Evolutionary conservation across 805 yeast genomes (phyloP), one percentile per base, ranked within the genome.

Genomic region (Lachancea nothofagi): DNA sequence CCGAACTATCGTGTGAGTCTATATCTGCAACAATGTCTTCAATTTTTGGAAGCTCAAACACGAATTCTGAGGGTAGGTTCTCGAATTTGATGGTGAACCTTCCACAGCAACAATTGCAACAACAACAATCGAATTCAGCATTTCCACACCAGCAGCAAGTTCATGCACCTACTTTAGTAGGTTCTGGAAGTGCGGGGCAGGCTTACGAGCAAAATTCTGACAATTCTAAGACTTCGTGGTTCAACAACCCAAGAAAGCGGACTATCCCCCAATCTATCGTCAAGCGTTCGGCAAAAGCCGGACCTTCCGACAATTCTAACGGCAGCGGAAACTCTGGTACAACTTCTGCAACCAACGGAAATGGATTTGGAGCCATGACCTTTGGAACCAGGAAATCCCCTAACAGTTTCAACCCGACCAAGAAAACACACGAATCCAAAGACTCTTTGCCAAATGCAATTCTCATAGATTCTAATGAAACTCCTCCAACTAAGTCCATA

Each of bases 251-350:
- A n/a, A 69, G 66, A 43, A 68, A 70, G 44, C 61, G 78, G 41
- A 56, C 62, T 1, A 61, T 69, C n/a, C 78, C 79, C 7, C 66
- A 68, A n/a, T 63, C 62, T 3, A 64, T 72, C 12, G 56, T 73
- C 17, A 72, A 71, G 46, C 61, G 78, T 48, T 53, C 62, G 5
- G 49, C 55, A n/a, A 53, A 59, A 29, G 41, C 53, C 20, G 34
- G 30, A 7, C 41, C 51, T 2, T 36, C 45, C 2, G 62, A 54
- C 15, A 41, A 44, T n/a, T 29, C 38, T 7, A 44, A 44, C n/a
- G 53, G 53, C 3, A 54, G 53, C 9, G 40, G 40, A 6, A 61
- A 53, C 13, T 42, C 63, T 3, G n/a, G n/a, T n/a, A 25, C 40
- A 1, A 44, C 50, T 5, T 15, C 42, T 2, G 33, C 57, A 5